These are phyloP conservation scores for Carpinus fangiana DNA, from an alignment of 306 rosid species.

Conservation along the genomic window DNA sequence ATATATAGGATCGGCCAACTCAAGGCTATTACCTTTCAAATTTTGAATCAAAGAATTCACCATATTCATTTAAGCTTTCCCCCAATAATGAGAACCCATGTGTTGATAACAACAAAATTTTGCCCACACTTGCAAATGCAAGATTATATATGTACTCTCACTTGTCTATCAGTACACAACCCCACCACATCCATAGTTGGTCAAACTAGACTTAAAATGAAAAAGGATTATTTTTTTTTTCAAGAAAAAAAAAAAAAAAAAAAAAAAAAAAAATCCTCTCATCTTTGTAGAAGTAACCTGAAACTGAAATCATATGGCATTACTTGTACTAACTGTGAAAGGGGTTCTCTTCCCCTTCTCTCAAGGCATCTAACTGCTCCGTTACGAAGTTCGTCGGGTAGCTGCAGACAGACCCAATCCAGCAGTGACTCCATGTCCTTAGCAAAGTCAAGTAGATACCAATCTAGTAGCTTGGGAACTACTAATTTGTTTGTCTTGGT, in stretches of 20 bases:
- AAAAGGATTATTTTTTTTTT: too few relatives aligned
- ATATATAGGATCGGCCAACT: neutral
- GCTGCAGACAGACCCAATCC: conserved; percentile 84
- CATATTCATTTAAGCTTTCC: conserved; percentile 27
- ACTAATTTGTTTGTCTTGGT: conserved; percentile 57
- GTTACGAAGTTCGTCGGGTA: conserved; percentile 60
- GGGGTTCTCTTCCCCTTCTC: conserved; percentile 51
- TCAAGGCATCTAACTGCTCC: conserved; percentile 72
- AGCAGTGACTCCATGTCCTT: conserved; percentile 80
- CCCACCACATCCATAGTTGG: conserved; percentile 29
- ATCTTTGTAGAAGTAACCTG: conserved; percentile 66
- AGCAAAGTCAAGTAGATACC: conserved; percentile 91
- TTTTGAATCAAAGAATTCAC: conserved; percentile 20
- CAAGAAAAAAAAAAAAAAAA: neutral
- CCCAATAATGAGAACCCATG: conserved; percentile 24
- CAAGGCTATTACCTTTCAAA: neutral
- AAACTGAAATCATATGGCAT: conserved; percentile 79
- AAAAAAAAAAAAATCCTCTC: neutral
- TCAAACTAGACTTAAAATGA: neutral
- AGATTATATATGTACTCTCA: conserved; percentile 24
- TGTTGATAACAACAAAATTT: conserved; percentile 2
- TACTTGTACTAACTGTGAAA: conserved; percentile 63
- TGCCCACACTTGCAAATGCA: conserved; percentile 14
- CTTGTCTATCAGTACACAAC: conserved; percentile 34
- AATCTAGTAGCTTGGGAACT: conserved; percentile 78